phyloP scores from a whole-genome alignment of 345 rosid species.

The Toxicodendron radicans region DNA sequence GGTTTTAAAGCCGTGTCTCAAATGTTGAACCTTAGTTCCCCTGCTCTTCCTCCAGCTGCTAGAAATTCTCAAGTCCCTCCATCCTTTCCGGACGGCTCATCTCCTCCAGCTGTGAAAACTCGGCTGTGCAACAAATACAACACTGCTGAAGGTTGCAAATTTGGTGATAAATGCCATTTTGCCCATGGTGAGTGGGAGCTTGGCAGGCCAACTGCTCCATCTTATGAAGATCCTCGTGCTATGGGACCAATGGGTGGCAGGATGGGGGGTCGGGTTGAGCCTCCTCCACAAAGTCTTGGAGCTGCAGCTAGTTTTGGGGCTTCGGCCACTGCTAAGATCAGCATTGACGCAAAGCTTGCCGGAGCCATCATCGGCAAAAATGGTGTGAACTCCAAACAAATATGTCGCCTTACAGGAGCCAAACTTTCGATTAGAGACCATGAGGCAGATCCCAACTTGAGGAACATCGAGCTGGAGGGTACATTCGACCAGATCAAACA shows the following conservation, averaged over 20 bases:
- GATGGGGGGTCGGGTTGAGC: constrained; percentile 54
- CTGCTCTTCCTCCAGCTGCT: constrained; percentile 49
- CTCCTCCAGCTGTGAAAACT: constrained; percentile 57
- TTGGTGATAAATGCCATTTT: constrained; percentile 78
- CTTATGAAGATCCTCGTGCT: constrained; percentile 59
- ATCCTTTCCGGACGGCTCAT: constrained; percentile 52
- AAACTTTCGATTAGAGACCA: constrained; percentile 89
- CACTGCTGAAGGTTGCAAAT: constrained; percentile 85
- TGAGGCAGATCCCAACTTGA: constrained; percentile 70
- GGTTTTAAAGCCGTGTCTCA: constrained; percentile 86
- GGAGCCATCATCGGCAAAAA: constrained; percentile 96
- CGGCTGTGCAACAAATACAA: constrained; percentile 71
- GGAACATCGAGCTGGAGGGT: constrained; percentile 96
- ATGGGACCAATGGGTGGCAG: constrained; percentile 45
- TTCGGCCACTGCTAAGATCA: constrained; percentile 86
- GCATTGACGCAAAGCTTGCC: constrained; percentile 86
- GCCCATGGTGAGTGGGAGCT: constrained; percentile 91
- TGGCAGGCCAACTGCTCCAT: constrained; percentile 54
- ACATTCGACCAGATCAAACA: constrained; percentile 92
- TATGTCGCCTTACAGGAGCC: constrained; percentile 80
- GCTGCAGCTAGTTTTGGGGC: constrained; percentile 86
- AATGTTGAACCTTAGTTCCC: constrained; percentile 58
- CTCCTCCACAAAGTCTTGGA: constrained; percentile 41
- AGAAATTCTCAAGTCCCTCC: constrained; percentile 60
- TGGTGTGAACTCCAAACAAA: constrained; percentile 92